Percentiles rank a stretch among this genome's conserved stretches.
These are phyloP conservation scores for Biscogniauxia marginata DNA, from an alignment of 2,329 filamentous ascomycete species.

Conservation along the genomic window DNA sequence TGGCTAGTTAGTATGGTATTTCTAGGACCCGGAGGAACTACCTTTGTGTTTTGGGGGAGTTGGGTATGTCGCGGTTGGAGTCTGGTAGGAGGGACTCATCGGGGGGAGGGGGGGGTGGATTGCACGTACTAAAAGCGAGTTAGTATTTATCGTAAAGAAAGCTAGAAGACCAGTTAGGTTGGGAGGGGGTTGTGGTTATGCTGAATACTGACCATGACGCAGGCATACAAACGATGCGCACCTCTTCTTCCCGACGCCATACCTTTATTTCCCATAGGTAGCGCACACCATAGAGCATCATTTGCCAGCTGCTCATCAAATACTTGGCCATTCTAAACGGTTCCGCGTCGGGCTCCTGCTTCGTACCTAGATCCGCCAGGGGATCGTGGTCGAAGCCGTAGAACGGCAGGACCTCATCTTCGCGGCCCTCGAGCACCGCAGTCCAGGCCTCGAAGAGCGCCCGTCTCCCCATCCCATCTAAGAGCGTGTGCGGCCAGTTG, in stretches of 20 bases:
- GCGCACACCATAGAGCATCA: neutral
- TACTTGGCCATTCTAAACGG: neutral
- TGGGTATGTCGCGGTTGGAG: too few relatives aligned
- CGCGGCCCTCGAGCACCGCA: conserved; percentile 41
- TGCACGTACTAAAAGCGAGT: too few relatives aligned
- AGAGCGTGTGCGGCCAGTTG: conserved; percentile 45
- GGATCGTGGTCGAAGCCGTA: conserved; percentile 37
- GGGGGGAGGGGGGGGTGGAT: too few relatives aligned
- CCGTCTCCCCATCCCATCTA: conserved; percentile 44
- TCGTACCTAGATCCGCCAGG: conserved; percentile 15
- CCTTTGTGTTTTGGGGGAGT: too few relatives aligned
- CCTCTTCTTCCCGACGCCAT: conserved; percentile 29
- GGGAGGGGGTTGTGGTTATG: too few relatives aligned
- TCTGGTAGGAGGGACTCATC: too few relatives aligned
- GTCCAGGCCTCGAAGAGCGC: conserved; percentile 47
- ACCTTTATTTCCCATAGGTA: conserved; percentile 18
- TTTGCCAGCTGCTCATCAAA: neutral
- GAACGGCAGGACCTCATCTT: conserved; percentile 39
- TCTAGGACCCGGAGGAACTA: neutral
- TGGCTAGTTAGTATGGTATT: conserved; percentile 13
- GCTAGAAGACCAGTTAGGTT: too few relatives aligned
- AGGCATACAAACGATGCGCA: conserved; percentile 39
- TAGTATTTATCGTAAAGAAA: too few relatives aligned
- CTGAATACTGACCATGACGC: conserved; percentile 11
- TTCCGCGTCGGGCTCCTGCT: neutral